Evolutionary conservation across 805 yeast species (phyloP), one percentile per base, ranked within the genome.

Genomic region (Monosporozyma servazzii): DNA sequence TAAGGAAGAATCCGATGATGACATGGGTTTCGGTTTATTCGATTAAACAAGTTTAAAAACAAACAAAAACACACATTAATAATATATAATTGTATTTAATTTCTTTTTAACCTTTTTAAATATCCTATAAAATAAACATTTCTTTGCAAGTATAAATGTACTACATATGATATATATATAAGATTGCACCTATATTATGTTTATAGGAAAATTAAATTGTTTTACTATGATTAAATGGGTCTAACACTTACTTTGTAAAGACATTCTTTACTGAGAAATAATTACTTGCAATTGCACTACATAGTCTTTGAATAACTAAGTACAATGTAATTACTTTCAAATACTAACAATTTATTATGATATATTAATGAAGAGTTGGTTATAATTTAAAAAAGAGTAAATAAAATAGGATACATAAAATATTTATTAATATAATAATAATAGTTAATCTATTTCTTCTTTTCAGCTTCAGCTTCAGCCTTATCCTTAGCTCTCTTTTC

Each of bases 401-500:
- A 45, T 29, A 45, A 33, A 33, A 45, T 45, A 45, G 39, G 39
- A 45, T 30, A 33, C 20, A 45, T 18, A 21, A 45, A 23, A 31
- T 45, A 31, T 33, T 45, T 33, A 23, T 33, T 37, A 11, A 15
- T 36, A 47, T 39, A 36, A 39, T 20, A n/a, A 41, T 27, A 17
- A 30, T 27, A 47, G 23, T 42, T 23, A 25, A 42, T 48, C 51
- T 87, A 88, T 84, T 88, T 88, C 90, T 90, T 90, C 91, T 90
- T 90, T 71, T 89, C 96, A 79, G 95, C 96, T 81, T 90, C 99
- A 75, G 97, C 98, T 80, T 88, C 98, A 75, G 96, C 97, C 81
- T 81, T 82, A 66, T 90, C 97, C 73, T 75, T 82, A 71, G 96
- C 96, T 80, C 96, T 86, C 95, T 91, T 93, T 74, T 84, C 98